Conservation (phyloP, 2,329 filamentous ascomycete species). For the Lachnellula suecica region DNA sequence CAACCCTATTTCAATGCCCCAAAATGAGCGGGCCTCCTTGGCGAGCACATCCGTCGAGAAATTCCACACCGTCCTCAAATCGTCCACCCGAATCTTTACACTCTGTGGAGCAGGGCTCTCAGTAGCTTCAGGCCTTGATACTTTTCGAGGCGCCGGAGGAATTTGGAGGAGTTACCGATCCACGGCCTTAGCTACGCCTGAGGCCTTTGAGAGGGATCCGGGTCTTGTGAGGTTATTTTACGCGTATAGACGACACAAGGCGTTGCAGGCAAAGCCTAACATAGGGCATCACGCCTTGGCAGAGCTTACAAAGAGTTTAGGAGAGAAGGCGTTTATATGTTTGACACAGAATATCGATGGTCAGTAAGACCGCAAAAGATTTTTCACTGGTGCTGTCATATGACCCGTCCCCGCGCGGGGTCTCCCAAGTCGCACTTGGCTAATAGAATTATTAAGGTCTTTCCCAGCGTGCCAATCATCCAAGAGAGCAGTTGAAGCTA, state of each 20-base stretch:
- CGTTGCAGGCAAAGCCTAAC: conserved; percentile 73
- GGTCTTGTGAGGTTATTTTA: conserved; percentile 92
- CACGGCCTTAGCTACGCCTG: conserved; percentile 71
- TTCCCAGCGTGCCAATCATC: conserved; percentile 69
- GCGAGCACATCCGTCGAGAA: conserved; percentile 21
- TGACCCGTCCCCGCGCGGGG: not conserved
- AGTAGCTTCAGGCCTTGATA: conserved; percentile 63
- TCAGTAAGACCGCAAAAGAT: conserved; percentile 6
- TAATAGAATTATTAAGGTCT: conserved; percentile 41
- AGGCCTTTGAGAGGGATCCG: conserved; percentile 72
- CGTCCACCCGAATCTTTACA: conserved; percentile 23
- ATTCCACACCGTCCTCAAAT: conserved; percentile 21
- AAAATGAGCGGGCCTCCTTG: too few relatives aligned
- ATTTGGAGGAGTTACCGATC: conserved; percentile 82
- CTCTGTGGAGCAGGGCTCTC: conserved; percentile 56
- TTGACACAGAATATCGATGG: conserved; percentile 88
- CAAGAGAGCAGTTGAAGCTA: conserved; percentile 63
- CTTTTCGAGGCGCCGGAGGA: conserved; percentile 82
- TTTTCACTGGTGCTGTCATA: not conserved
- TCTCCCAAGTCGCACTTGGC: not conserved
- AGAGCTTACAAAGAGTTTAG: conserved; percentile 64
- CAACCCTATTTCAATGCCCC: too few relatives aligned
- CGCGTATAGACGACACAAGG: conserved; percentile 77
- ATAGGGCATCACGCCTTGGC: conserved; percentile 77
- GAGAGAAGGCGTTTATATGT: conserved; percentile 62